A percentile compares a stretch with the other conserved stretches of the same genome.
These are phyloP conservation scores for Penicillium atrosanguineum DNA, from an alignment of 495 filamentous ascomycete species.

Conservation along the genomic window DNA sequence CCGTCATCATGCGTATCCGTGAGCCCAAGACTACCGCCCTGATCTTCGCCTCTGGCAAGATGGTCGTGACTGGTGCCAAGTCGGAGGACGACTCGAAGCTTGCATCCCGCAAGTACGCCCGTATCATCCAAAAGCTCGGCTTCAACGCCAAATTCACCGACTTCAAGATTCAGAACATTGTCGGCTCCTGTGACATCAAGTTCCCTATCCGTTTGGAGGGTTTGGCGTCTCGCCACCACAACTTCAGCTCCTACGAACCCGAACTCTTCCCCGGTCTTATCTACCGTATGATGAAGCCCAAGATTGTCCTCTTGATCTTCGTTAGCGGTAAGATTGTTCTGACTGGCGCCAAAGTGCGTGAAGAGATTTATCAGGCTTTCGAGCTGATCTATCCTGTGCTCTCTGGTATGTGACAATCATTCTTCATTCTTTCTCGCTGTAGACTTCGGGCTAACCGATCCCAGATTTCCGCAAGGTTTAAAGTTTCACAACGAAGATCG, in stretches of 20 bases:
- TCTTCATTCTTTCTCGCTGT: neutral
- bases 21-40: slow-evolving; percentile 97
- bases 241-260: slow-evolving; percentile 98
- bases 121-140: slow-evolving; percentile 99
- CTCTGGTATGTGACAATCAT: slow-evolving; percentile 59
- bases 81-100: slow-evolving; percentile 97
- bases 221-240: slow-evolving; percentile 92
- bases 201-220: slow-evolving; percentile 98
- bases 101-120: slow-evolving; percentile 95
- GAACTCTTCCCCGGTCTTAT: slow-evolving; percentile 99
- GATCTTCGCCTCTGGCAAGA: slow-evolving; percentile 98
- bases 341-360: slow-evolving; percentile 95
- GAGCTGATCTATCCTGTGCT: slow-evolving; percentile 99
- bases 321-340: slow-evolving; percentile 98
- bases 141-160: slow-evolving; percentile 99
- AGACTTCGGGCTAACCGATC: slow-evolving; percentile 21
- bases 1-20: slow-evolving; percentile 99
- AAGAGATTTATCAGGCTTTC: slow-evolving; percentile 98
- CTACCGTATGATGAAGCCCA: slow-evolving; percentile 99
- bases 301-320: slow-evolving; percentile 98
- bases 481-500: slow-evolving; percentile 28
- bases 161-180: slow-evolving; percentile 99
- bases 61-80: slow-evolving; percentile 99
- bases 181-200: slow-evolving; percentile 98
- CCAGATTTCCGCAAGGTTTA: slow-evolving; percentile 68